Evolutionary conservation across 306 rosid genomes (phyloP).

Genomic region (Inga oerstediana): DNA sequence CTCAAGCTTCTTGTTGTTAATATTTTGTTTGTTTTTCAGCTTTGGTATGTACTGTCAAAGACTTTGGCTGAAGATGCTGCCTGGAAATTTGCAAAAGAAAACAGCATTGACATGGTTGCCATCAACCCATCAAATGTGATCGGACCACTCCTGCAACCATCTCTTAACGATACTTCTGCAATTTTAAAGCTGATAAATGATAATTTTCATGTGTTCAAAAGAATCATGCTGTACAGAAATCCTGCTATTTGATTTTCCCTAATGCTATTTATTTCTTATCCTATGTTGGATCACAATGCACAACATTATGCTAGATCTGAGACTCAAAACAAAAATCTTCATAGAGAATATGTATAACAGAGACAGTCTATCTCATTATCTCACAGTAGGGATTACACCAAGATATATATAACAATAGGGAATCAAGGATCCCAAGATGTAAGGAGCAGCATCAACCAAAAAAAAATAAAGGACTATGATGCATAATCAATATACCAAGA

Average conservation of each 20-base stretch:
- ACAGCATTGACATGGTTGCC: too few species aligned
- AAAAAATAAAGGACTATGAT: neutral
- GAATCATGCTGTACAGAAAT: neutral
- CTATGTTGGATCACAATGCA: neutral
- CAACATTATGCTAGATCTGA: constrained; percentile 3
- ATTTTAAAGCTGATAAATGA: constrained; percentile 62
- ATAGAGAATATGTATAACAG: too few species aligned
- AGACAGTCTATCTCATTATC: too few species aligned
- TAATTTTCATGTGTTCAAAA: constrained; percentile 29
- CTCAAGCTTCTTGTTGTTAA: too few species aligned
- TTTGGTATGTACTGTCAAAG: too few species aligned
- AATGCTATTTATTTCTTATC: neutral
- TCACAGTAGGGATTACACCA: too few species aligned
- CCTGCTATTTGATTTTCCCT: neutral
- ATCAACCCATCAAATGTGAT: neutral
- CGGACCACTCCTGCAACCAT: constrained; percentile 81
- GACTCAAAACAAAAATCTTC: neutral
- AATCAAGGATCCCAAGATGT: too few species aligned
- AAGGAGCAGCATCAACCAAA: neutral
- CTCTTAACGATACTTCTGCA: constrained; percentile 62
- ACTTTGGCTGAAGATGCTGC: too few species aligned
- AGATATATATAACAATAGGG: too few species aligned
- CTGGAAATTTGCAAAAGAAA: too few species aligned
- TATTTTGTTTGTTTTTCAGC: neutral
- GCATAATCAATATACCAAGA: too few species aligned